Percentiles rank a stretch among this genome's conserved stretches.
These are phyloP conservation scores for Blastomyces emzantsi DNA, from an alignment of 2,329 filamentous ascomycete genomes.

Conservation along the genomic window DNA sequence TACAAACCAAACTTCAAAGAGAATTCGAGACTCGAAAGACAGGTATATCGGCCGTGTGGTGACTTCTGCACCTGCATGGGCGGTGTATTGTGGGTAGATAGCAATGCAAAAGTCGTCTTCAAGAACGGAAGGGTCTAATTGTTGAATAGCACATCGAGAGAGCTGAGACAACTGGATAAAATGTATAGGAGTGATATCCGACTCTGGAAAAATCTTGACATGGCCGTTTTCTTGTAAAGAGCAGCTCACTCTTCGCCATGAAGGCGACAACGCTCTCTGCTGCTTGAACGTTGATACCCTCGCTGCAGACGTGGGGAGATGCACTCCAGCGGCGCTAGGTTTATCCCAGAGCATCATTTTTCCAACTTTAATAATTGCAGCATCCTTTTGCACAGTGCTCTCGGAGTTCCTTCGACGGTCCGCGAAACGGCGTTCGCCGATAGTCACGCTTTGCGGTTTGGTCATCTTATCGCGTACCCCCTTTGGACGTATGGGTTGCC, in stretches of 20 bases:
- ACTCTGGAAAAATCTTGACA: constrained; percentile 81
- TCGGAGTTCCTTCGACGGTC: constrained; percentile 41
- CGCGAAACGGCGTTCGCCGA: constrained; percentile 34
- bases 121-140: constrained; percentile 79
- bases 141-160: constrained; percentile 81
- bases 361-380: constrained; percentile 88
- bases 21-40: constrained; percentile 70
- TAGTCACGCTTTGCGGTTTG: constrained; percentile 39
- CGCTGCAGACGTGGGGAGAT: constrained; percentile 25
- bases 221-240: constrained; percentile 92
- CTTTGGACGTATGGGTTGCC: constrained; percentile 44
- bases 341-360: constrained; percentile 90
- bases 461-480: constrained; percentile 44
- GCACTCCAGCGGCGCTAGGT: constrained; percentile 40
- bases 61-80: constrained; percentile 61
- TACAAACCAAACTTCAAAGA: constrained; percentile 98
- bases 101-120: constrained; percentile 91
- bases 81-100: constrained; percentile 87
- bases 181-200: constrained; percentile 69
- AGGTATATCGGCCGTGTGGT: constrained; percentile 84
- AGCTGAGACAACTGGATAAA: constrained; percentile 82
- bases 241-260: constrained; percentile 85
- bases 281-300: constrained; percentile 47
- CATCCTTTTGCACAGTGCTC: constrained; percentile 53
- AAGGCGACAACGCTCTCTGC: constrained; percentile 49